Evolutionary conservation across 164 flowering plant genomes (phyloP), one percentile per base, ranked within the genome.

Genomic region (Magnolia officinalis): DNA sequence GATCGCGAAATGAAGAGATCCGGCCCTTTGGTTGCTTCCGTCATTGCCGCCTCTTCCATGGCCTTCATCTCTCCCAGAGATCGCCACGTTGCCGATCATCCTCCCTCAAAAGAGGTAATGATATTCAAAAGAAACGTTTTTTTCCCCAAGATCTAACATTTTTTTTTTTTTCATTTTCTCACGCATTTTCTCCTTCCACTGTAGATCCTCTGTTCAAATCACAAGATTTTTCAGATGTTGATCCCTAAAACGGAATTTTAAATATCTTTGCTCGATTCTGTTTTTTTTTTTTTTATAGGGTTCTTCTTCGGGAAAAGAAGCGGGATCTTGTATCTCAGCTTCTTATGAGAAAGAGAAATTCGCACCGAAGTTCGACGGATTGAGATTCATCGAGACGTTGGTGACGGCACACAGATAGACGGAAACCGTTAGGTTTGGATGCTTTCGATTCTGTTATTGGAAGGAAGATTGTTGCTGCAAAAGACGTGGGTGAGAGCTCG

Each of bases 331-430:
- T 20, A 66, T 49, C 59, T 16, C 63, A 19, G 26, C 52, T 24
- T 74, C 70, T 49, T 49, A 52, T 50, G 76, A 74, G 37, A 64
- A 49, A 31, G 90, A 88, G 0, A 86, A 86, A 75, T 90, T 88
- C 75, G 88, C 86, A 29, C 93, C 91, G 50, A 85, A 81, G 81
- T 87, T 90, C 67, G 93, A 89, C 63, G 93, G 93, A 1, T 72
- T 90, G 82, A 85, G 91, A 72, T 90, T 90, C 78, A 89, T 90
- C 45, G 93, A 90, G 76, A 88, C 93, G 0, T 83, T 90, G 78
- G 83, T 90, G 51, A 90, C 93, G 63, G 93, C 89, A 65, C 93
- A 90, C 78, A 80, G 93, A 83, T 90, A 37, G 73, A 86, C 8
- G 26, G 18, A 69, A 69, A 3, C 23, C 67, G 24, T 65, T 65